A percentile compares a stretch with the other conserved stretches of the same genome.
These are phyloP conservation scores for Lachancea kluyveri DNA, from an alignment of 805 yeast genomes.

Conservation along the genomic window DNA sequence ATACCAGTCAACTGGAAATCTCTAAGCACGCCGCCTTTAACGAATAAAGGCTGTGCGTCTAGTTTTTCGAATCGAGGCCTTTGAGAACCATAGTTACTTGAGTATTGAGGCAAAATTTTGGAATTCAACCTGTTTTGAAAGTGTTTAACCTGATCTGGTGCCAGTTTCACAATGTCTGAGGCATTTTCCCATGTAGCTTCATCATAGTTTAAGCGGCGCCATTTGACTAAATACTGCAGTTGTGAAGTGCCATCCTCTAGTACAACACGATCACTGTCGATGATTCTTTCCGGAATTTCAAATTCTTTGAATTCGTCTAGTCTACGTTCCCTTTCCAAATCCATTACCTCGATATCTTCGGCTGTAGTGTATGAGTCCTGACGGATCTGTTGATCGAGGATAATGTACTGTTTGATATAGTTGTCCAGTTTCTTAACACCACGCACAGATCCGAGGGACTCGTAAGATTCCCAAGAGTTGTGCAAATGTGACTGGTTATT, in stretches of 20 bases:
- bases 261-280: constrained; percentile 71
- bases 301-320: constrained; percentile 79
- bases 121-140: constrained; percentile 78
- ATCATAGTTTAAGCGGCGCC: constrained; percentile 91
- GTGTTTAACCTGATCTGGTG: constrained; percentile 77
- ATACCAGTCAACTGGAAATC: constrained; percentile 97
- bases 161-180: constrained; percentile 71
- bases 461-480: constrained; percentile 86
- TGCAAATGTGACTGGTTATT: constrained; percentile 81
- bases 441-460: constrained; percentile 37
- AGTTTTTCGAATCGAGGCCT: constrained; percentile 90
- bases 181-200: constrained; percentile 98
- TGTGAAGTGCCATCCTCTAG: constrained; percentile 55
- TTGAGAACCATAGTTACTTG: constrained; percentile 66
- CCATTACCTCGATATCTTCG: constrained; percentile 92
- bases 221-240: constrained; percentile 80
- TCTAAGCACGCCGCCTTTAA: constrained; percentile 85
- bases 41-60: constrained; percentile 77
- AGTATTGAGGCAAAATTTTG: constrained; percentile 74
- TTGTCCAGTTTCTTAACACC: constrained; percentile 88
- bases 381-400: constrained; percentile 69
- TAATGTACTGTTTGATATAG: constrained; percentile 72
- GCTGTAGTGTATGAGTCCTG: constrained; percentile 75
- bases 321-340: constrained; percentile 78
- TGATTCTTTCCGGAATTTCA: constrained; percentile 83